Base-by-base conservation (phyloP, 1,284 basidiomycete species). In the Kwoniella shivajii region DNA sequence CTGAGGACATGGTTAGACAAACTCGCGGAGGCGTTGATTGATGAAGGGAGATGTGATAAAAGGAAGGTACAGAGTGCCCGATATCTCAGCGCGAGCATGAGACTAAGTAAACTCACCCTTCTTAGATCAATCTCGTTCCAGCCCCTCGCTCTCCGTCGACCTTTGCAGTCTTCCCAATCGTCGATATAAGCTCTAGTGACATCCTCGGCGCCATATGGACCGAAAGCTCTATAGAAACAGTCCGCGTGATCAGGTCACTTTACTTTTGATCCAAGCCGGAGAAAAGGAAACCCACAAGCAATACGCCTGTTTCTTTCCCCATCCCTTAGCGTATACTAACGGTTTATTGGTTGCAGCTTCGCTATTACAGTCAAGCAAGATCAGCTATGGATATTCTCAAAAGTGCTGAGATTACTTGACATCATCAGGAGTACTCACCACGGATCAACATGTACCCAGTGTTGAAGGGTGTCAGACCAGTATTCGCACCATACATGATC, bases 401-500 rank as follows among this genome's bases (percentile, higher is more conserved):
- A n/a, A n/a, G n/a, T n/a, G n/a, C n/a, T n/a, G n/a, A n/a, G n/a
- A n/a, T n/a, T n/a, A n/a, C n/a, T n/a, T n/a, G n/a, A n/a, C n/a
- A n/a, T n/a, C n/a, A n/a, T n/a, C n/a, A n/a, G n/a, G n/a, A n/a
- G 22, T 6, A 63, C 64, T 33, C 38, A 70, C 70, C 78, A 80
- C 6, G 78, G 69, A 67, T 82, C 81, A 16, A 80, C 70, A 60
- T 82, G 81, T 16, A 81, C 72, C 80, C 80, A 82, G 37, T 80
- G 75, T 22, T 69, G 49, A 6, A 69, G 45, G 2, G 58, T 36
- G 2, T 64, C 57, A 6, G 69, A 71, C 64, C 69, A 78, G 58
- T 75, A 80, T 63, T 80, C 80, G 46, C 76, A 77, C 80, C 80
- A 82, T n/a, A 82, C 80, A 56, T 82, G 81, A 65, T 82, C 81